Evolutionary conservation across 228 moss, liverwort and hornwort species (phyloP).

Genomic region (Sphagnum magellanicum): DNA sequence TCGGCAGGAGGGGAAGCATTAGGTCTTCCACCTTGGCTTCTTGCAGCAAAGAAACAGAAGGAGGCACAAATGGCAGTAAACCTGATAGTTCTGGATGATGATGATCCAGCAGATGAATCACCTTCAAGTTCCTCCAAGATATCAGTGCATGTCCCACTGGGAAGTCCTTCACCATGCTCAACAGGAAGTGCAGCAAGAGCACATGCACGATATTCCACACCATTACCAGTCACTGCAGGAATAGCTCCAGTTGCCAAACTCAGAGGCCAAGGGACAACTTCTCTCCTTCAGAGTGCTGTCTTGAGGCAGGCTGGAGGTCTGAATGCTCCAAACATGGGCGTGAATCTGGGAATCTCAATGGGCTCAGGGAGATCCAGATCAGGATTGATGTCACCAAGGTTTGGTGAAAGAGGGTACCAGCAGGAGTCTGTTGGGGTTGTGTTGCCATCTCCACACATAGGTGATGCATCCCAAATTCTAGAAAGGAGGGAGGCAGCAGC

Average conservation of each 20-base stretch:
- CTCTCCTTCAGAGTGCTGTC: background rate
- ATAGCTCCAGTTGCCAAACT: background rate
- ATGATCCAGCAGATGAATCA: slow-evolving; percentile 7
- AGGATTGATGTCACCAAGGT: background rate
- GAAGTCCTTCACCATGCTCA: background rate
- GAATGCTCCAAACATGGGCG: background rate
- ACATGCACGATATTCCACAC: background rate
- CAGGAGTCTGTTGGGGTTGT: background rate
- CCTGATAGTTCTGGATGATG: slow-evolving; percentile 28
- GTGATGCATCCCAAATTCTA: background rate
- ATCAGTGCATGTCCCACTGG: background rate
- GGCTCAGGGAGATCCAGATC: background rate
- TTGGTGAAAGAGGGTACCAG: background rate
- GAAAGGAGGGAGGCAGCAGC: background rate
- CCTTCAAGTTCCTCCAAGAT: background rate
- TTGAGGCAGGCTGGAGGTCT: background rate
- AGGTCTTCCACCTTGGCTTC: slow-evolving; percentile 22
- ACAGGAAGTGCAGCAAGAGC: background rate
- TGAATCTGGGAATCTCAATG: background rate
- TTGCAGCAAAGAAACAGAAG: slow-evolving; percentile 27
- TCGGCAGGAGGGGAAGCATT: slow-evolving; percentile 2
- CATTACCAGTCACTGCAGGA: background rate
- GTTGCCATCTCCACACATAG: background rate
- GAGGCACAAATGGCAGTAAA: slow-evolving; percentile 18
- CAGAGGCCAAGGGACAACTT: background rate